A percentile compares a stretch with the other conserved stretches of the same genome.
Evolutionary conservation across 2,329 filamentous ascomycete species (phyloP).

Genomic region (Aspergillus sp.): DNA sequence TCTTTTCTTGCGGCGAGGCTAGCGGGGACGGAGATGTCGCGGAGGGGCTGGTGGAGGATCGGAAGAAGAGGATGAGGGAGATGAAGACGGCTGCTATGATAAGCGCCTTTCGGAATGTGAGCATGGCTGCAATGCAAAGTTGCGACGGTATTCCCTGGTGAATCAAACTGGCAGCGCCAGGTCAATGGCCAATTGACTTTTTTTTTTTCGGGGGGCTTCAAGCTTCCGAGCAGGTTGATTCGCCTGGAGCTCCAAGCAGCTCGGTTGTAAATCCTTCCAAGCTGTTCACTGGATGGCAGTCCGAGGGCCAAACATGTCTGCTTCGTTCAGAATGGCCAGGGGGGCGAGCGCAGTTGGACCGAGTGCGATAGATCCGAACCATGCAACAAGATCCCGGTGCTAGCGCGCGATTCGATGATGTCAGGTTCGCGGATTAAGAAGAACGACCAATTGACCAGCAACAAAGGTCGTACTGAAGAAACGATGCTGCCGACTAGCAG

Average conservation of each 20-base stretch:
- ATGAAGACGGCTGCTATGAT: conserved; percentile 72
- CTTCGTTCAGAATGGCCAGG: background rate
- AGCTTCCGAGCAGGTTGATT: conserved; percentile 17
- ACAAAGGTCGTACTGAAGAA: background rate
- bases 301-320: conserved; percentile 19
- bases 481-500: conserved; percentile 1
- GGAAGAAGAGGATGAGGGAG: conserved; percentile 71
- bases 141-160: conserved; percentile 1
- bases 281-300: conserved; percentile 13
- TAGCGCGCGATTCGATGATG: conserved; percentile 7
- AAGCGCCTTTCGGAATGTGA: conserved; percentile 77
- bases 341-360: background rate
- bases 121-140: conserved; percentile 57
- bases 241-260: background rate
- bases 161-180: conserved; percentile 1
- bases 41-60: conserved; percentile 60
- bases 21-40: conserved; percentile 45
- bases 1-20: conserved; percentile 31
- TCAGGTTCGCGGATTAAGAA: background rate
- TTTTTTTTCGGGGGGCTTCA: conserved; percentile 16
- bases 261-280: background rate
- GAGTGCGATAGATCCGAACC: background rate
- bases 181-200: conserved; percentile 11
- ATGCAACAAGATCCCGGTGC: background rate
- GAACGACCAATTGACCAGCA: conserved; percentile 12